Conservation (phyloP, 345 rosid genomes). For the Tarenaya hassleriana region DNA sequence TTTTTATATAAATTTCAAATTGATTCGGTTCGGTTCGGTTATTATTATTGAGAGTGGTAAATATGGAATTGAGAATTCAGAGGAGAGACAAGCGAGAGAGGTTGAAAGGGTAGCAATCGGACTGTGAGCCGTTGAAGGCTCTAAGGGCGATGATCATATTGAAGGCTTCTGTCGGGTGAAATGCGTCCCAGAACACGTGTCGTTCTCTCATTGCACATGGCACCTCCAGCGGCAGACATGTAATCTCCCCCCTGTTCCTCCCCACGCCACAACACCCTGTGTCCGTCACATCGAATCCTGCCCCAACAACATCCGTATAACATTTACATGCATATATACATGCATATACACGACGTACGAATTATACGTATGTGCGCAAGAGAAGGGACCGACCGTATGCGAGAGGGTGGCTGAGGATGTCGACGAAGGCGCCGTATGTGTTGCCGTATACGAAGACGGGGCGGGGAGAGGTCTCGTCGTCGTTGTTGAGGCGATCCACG, state of each 20-base stretch:
- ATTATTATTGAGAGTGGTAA: no score
- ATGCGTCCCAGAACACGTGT: slow-evolving; percentile 65
- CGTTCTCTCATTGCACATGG: slow-evolving; percentile 53
- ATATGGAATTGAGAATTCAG: no score
- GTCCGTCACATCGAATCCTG: slow-evolving; percentile 48
- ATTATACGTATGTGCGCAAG: no score
- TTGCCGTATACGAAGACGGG: slow-evolving; percentile 49
- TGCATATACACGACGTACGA: no score
- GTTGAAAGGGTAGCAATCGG: slow-evolving; percentile 54
- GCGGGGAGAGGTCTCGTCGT: slow-evolving; percentile 17
- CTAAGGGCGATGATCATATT: slow-evolving; percentile 46
- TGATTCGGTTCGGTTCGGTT: not conserved
- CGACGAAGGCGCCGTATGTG: slow-evolving; percentile 36
- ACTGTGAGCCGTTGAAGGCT: slow-evolving; percentile 41
- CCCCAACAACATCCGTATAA: no score
- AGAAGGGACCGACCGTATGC: slow-evolving; percentile 29
- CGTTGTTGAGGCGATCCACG: slow-evolving; percentile 40
- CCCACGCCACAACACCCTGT: slow-evolving; percentile 68
- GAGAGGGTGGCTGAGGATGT: slow-evolving; percentile 34
- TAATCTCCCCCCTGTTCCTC: slow-evolving; percentile 49
- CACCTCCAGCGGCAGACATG: slow-evolving; percentile 51
- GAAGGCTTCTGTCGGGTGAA: slow-evolving; percentile 60
- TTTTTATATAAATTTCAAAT: no score
- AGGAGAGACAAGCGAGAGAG: slow-evolving; percentile 42
- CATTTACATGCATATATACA: no score